phyloP scores from a whole-genome alignment of 2,329 filamentous ascomycete species.

The Purpureocillium takamizusanense region DNA sequence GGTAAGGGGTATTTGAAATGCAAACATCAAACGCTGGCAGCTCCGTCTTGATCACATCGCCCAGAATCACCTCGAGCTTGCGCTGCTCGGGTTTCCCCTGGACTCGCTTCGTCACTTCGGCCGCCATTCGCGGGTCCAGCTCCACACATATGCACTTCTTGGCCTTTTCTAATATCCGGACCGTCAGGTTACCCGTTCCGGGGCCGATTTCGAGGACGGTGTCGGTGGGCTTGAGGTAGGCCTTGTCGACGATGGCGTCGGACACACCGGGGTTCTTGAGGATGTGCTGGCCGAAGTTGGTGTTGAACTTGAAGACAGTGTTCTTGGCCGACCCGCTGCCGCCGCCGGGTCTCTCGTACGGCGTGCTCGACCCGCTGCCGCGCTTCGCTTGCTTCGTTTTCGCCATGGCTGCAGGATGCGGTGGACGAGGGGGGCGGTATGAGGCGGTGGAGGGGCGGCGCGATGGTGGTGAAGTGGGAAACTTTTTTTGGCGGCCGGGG shows the following conservation, averaged over 20 bases:
- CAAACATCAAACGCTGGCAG: slow-evolving; percentile 71
- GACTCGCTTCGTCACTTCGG: slow-evolving; percentile 87
- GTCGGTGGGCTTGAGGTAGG: slow-evolving; percentile 81
- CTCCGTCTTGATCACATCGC: slow-evolving; percentile 80
- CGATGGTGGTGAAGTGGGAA: slow-evolving; percentile 8
- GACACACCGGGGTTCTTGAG: slow-evolving; percentile 86
- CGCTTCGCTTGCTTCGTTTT: slow-evolving; percentile 45
- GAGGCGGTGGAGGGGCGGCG: slow-evolving; percentile 6
- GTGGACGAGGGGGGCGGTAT: not conserved
- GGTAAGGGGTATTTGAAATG: slow-evolving; percentile 61
- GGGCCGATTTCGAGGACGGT: slow-evolving; percentile 88
- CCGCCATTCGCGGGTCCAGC: slow-evolving; percentile 92
- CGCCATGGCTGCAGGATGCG: slow-evolving; percentile 32
- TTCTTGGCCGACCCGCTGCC: slow-evolving; percentile 38
- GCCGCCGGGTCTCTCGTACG: slow-evolving; percentile 30
- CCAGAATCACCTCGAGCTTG: slow-evolving; percentile 77
- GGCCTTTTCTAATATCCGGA: slow-evolving; percentile 79
- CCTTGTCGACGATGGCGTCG: slow-evolving; percentile 63
- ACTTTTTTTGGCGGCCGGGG: slow-evolving; percentile 7
- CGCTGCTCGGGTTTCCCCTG: slow-evolving; percentile 81
- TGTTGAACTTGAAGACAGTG: slow-evolving; percentile 97
- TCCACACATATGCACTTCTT: slow-evolving; percentile 80
- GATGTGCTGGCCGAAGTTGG: slow-evolving; percentile 77
- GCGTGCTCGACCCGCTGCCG: slow-evolving; percentile 32
- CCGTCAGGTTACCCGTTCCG: slow-evolving; percentile 81